Evolutionary conservation across 2,329 filamentous ascomycete genomes (phyloP), one percentile per base, ranked within the genome.

Genomic region (Mycosphaerelloides madeirae): DNA sequence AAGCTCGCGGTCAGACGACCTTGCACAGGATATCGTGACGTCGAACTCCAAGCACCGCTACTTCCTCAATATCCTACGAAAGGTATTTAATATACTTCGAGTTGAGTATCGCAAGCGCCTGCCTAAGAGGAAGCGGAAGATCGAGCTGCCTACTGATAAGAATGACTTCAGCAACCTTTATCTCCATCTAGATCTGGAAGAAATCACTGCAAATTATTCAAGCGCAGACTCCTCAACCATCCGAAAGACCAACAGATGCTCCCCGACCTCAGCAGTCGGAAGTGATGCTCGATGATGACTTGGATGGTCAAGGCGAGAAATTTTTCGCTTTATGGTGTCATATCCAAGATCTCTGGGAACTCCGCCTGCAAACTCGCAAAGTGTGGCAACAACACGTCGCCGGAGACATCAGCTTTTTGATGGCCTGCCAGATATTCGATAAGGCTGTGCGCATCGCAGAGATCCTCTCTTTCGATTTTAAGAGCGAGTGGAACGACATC

Each of bases 11-110:
- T 29, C 14, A 28, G 36, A 38, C 20, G 22, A 5, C 20, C 13
- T 22, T 6, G 19, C 35, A n/a, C 3, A 12, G 11, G 35, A 38
- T 7, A 22, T 20, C 16, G 13, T 9, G 37, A 12, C 9, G 28
- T 39, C 40, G 7, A 29, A 31, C 50, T 41, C 32, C 25, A 44
- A 15, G 7, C 38, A 41, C 16, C 38, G 29, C 6, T n/a, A 41
- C 31, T 41, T 41, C 29, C 16, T 41, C 6, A 29, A 6, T 8
- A 33, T 22, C 11, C 38, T 41, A 11, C 16, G 33, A 15, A 5
- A 41, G 8, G 14, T 32, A 12, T 32, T 31, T 20, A 15, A 32
- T 3, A 18, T 41, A n/a, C 29, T 41, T 13, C 15, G 19, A 6
- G 19, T 20, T 14, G 38, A 41, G 15, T 29, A n/a, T 14, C 31